Conservation (phyloP, 768 basidiomycete species). For the Floccularia luteovirens region DNA sequence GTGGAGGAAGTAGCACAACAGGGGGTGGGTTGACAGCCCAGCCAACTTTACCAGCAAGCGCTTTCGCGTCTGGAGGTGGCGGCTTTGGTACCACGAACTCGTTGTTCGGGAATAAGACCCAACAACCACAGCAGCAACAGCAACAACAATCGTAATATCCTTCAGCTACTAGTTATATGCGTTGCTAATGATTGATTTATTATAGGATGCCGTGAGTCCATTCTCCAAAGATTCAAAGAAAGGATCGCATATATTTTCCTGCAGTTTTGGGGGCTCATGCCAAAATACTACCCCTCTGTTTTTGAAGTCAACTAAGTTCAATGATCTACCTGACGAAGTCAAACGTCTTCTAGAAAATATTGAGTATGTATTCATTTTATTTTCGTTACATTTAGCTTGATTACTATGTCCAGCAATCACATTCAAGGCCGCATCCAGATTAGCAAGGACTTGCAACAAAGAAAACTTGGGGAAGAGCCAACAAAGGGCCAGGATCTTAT, state of each 20-base stretch:
- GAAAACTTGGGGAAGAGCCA: conserved; percentile 69
- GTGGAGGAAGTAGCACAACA: conserved; percentile 10
- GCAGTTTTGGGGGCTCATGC: no score
- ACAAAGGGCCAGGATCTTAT: conserved; percentile 67
- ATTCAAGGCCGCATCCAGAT: conserved; percentile 79
- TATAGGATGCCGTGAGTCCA: no score
- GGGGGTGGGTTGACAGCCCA: conserved; percentile 24
- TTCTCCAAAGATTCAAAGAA: no score
- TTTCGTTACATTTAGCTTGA: conserved; percentile 7
- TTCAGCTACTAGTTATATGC: no score
- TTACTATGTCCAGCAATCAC: conserved; percentile 34
- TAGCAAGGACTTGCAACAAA: conserved; percentile 69
- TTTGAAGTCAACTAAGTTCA: conserved; percentile 66
- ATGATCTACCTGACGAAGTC: conserved; percentile 67
- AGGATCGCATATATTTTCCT: no score
- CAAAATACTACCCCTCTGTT: conserved; percentile 24
- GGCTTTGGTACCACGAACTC: conserved; percentile 11
- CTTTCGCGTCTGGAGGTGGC: conserved; percentile 15
- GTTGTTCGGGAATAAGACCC: conserved; percentile 23
- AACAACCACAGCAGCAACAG: conserved; percentile 21
- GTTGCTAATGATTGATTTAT: no score
- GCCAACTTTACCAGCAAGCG: conserved; percentile 18
- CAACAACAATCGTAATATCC: neutral
- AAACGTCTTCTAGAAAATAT: conserved; percentile 60
- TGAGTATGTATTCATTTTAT: conserved; percentile 42